phyloP scores from a whole-genome alignment of 495 filamentous ascomycete genomes.

The Aspergillus nanangensis region DNA sequence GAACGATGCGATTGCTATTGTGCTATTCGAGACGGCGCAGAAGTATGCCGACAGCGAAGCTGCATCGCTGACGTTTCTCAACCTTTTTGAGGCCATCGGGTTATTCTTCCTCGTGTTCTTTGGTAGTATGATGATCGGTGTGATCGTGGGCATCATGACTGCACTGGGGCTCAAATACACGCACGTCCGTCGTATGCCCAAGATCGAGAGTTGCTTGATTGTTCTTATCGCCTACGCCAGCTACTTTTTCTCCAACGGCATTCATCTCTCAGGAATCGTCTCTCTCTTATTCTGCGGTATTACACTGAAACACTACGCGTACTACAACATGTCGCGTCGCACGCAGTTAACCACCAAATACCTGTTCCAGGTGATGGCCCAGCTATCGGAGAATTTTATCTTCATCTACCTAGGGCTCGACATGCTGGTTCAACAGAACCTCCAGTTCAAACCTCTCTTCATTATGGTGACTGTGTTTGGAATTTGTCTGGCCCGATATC shows the following conservation, averaged over 20 bases:
- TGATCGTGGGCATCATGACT: slow-evolving; percentile 79
- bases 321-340: slow-evolving; percentile 98
- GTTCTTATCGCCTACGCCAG: slow-evolving; percentile 91
- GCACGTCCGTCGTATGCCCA: slow-evolving; percentile 82
- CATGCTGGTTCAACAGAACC: slow-evolving; percentile 79
- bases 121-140: slow-evolving; percentile 83
- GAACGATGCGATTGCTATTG: slow-evolving; percentile 97
- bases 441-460: slow-evolving; percentile 93
- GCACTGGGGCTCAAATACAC: slow-evolving; percentile 91
- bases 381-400: slow-evolving; percentile 97
- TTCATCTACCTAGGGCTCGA: slow-evolving; percentile 97
- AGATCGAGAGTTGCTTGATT: slow-evolving; percentile 94
- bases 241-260: slow-evolving; percentile 94
- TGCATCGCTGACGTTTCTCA: slow-evolving; percentile 62
- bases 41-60: slow-evolving; percentile 65
- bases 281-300: slow-evolving; percentile 97
- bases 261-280: slow-evolving; percentile 94
- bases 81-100: slow-evolving; percentile 84
- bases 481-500: slow-evolving; percentile 87
- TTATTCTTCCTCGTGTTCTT: slow-evolving; percentile 96
- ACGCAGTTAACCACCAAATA: slow-evolving; percentile 98
- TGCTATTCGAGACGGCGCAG: slow-evolving; percentile 96
- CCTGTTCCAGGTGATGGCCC: slow-evolving; percentile 89
- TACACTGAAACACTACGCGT: slow-evolving; percentile 96
- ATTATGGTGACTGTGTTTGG: slow-evolving; percentile 88